Conservation (phyloP, 2,329 filamentous ascomycete species). For the Verticillium longisporum region DNA sequence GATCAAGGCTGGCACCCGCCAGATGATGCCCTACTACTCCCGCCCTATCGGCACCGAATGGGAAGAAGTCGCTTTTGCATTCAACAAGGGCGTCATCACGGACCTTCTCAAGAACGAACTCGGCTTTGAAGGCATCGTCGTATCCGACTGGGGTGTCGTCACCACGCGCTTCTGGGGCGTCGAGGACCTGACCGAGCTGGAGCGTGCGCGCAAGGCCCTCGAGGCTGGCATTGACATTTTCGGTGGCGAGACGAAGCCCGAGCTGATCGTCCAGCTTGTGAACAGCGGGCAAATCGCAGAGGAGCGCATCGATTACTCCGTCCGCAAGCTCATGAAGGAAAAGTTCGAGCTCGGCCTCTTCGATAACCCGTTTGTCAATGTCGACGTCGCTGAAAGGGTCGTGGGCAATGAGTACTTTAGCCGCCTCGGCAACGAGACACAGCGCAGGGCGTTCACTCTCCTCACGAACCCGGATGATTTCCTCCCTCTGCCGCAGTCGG, state of each 20-base stretch:
- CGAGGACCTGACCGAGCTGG: slow-evolving; percentile 33
- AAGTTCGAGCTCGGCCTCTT: slow-evolving; percentile 47
- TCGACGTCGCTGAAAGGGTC: slow-evolving; percentile 28
- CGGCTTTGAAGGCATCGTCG: slow-evolving; percentile 43
- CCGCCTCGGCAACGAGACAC: slow-evolving; percentile 12
- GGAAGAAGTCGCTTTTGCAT: slow-evolving; percentile 40
- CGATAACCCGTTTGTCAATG: slow-evolving; percentile 42
- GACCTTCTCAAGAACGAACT: slow-evolving; percentile 38
- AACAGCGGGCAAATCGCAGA: slow-evolving; percentile 30
- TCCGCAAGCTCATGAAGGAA: slow-evolving; percentile 37
- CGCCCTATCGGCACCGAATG: slow-evolving; percentile 38
- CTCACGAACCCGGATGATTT: slow-evolving; percentile 16
- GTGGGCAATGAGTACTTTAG: slow-evolving; percentile 38
- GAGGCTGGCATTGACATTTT: slow-evolving; percentile 46
- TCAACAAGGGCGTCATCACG: slow-evolving; percentile 45
- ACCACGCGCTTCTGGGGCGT: slow-evolving; percentile 45
- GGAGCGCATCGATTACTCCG: slow-evolving; percentile 35
- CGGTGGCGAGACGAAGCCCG: slow-evolving; percentile 39
- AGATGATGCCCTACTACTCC: slow-evolving; percentile 47
- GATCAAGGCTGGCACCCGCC: slow-evolving; percentile 38
- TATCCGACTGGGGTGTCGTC: slow-evolving; percentile 46
- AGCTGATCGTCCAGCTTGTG: slow-evolving; percentile 40
- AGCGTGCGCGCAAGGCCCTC: slow-evolving; percentile 35
- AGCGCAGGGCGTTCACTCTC: slow-evolving; percentile 19
- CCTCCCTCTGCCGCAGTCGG: slow-evolving; percentile 12